These are phyloP conservation scores for Xylaria cubensis DNA, from an alignment of 495 filamentous ascomycete genomes.

Conservation along the genomic window DNA sequence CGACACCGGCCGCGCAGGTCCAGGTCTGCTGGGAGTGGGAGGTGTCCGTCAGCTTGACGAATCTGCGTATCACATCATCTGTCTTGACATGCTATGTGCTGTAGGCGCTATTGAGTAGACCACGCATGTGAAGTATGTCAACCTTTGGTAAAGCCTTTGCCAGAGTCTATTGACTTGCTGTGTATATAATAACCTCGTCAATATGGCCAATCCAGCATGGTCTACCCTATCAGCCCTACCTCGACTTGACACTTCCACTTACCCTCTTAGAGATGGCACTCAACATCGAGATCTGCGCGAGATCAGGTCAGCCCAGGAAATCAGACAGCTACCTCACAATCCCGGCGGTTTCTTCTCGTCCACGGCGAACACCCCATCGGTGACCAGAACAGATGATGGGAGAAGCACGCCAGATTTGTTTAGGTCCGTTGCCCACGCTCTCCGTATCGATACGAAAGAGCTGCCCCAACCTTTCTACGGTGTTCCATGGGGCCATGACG, in stretches of 20 bases:
- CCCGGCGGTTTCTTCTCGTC: constrained; percentile 19
- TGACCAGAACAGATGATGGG: constrained; percentile 3
- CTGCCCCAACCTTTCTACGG: constrained; percentile 33
- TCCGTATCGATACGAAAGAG: constrained; percentile 35
- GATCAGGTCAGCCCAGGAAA: constrained; percentile 15
- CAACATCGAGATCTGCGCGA: constrained; percentile 10
- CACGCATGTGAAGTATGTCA: constrained; percentile 23
- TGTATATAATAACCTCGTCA: constrained; percentile 18
- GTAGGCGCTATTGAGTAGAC: constrained; percentile 4
- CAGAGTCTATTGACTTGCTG: constrained; percentile 23
- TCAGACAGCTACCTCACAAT: constrained; percentile 11
- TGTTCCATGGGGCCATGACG: constrained; percentile 15
- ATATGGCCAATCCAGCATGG: constrained; percentile 27
- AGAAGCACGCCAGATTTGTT: constrained; percentile 22
- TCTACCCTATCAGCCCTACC: constrained; percentile 26
- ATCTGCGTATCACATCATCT: not conserved
- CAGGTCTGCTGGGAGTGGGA: constrained; percentile 10
- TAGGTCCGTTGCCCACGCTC: constrained; percentile 37
- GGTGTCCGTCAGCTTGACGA: constrained; percentile 17
- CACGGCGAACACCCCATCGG: constrained; percentile 7
- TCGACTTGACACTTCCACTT: constrained; percentile 25
- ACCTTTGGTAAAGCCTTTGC: constrained; percentile 13
- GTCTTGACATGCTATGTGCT: constrained; percentile 20
- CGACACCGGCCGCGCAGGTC: constrained; percentile 7
- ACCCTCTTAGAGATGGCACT: constrained; percentile 8